Percentiles rank a stretch among this genome's conserved stretches.
These are phyloP conservation scores for Candida stauntonica DNA, from an alignment of 805 yeast species.

Conservation along the genomic window DNA sequence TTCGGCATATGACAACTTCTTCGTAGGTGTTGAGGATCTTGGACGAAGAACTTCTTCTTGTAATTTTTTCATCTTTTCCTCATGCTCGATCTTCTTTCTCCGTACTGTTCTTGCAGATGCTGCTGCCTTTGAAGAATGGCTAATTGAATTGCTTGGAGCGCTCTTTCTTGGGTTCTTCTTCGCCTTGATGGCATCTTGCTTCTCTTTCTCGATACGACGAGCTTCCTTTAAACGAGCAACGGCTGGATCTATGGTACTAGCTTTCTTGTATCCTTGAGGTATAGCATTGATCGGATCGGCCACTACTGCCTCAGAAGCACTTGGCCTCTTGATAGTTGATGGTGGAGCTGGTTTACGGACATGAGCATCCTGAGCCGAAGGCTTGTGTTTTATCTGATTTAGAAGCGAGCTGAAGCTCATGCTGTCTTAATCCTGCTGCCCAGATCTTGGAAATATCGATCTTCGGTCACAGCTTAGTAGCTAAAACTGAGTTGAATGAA, in stretches of 20 bases:
- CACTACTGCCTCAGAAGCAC: not conserved
- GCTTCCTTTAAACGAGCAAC: constrained; percentile 66
- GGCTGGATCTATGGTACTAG: constrained; percentile 56
- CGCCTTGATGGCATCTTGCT: constrained; percentile 23
- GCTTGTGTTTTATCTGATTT: constrained; percentile 20
- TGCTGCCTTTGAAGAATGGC: constrained; percentile 1
- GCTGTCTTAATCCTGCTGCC: too few relatives aligned
- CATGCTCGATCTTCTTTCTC: constrained; percentile 3
- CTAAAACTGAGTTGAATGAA: too few relatives aligned
- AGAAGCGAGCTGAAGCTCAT: constrained; percentile 19
- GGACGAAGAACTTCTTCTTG: not conserved
- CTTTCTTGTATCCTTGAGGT: constrained; percentile 2
- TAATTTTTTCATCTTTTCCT: constrained; percentile 6
- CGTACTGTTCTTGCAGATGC: constrained; percentile 15
- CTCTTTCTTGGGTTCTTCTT: constrained; percentile 1
- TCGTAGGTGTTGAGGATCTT: constrained; percentile 24
- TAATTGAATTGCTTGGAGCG: not conserved
- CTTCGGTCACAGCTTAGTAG: too few relatives aligned
- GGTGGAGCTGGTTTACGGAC: not conserved
- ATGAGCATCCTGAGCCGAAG: constrained; percentile 1
- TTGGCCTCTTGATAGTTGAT: not conserved
- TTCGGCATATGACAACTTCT: constrained; percentile 50
- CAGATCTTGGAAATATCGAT: too few relatives aligned
- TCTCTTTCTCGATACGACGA: constrained; percentile 47
- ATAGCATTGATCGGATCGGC: constrained; percentile 3